These are phyloP conservation scores for Ascochyta fabae DNA, from an alignment of 2,329 filamentous ascomycete genomes.

Conservation along the genomic window DNA sequence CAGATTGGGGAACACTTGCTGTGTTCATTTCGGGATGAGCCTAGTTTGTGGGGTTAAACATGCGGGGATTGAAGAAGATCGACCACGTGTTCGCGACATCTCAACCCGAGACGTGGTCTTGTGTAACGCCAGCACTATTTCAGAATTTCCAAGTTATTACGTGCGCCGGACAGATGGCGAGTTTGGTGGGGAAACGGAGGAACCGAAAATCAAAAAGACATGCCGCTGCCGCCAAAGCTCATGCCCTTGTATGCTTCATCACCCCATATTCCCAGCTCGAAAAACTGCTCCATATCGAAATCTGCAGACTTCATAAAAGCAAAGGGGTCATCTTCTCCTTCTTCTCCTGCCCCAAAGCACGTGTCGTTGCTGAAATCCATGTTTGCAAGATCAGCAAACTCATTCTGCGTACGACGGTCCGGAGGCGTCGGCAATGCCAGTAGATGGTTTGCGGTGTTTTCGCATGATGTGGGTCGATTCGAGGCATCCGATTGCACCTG, in stretches of 20 bases:
- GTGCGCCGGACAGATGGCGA: neutral
- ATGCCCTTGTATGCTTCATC: constrained; percentile 37
- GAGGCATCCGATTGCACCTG: neutral
- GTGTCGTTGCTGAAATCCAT: constrained; percentile 5
- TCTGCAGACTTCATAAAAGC: constrained; percentile 32
- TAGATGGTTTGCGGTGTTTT: neutral
- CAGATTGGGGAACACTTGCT: neutral
- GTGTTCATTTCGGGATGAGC: neutral
- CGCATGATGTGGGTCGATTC: neutral
- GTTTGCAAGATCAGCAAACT: neutral
- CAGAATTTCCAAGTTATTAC: neutral
- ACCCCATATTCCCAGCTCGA: constrained; percentile 44
- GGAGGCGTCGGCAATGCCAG: constrained; percentile 11
- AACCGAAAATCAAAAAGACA: constrained; percentile 1
- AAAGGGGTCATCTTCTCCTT: constrained; percentile 25
- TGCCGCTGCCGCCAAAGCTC: constrained; percentile 33
- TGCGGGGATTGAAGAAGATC: constrained; percentile 14
- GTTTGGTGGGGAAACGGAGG: neutral
- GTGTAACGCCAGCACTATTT: neutral
- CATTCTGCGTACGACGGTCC: neutral
- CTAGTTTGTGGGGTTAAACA: constrained; percentile 6
- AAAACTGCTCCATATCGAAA: constrained; percentile 44
- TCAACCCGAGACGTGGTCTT: constrained; percentile 4
- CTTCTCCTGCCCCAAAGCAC: neutral
- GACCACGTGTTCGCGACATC: constrained; percentile 15